These are phyloP conservation scores for Setaria italica DNA, from an alignment of 202 grass and related monocot genomes.

Conservation along the genomic window DNA sequence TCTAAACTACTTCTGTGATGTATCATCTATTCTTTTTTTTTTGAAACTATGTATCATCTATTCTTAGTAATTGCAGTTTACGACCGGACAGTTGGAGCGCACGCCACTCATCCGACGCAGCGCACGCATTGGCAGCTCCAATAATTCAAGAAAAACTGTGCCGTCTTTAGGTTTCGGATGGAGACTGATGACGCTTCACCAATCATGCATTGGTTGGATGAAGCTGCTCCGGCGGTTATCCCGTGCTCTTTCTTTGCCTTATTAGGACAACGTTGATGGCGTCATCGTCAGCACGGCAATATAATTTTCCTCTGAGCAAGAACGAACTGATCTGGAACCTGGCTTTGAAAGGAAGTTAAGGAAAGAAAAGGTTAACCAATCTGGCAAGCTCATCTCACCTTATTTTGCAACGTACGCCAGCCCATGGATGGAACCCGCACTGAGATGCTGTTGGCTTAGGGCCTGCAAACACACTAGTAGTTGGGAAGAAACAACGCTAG, in stretches of 20 bases:
- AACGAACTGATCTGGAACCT: not conserved
- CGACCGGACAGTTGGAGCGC: not conserved
- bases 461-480: not conserved
- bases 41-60: too few species aligned
- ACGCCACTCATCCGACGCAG: constrained; percentile 1
- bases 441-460: not conserved
- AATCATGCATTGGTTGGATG: not conserved
- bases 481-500: not conserved
- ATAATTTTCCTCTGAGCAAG: not conserved
- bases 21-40: not conserved
- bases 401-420: not conserved
- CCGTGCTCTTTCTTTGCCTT: not conserved
- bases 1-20: not conserved
- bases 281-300: not conserved
- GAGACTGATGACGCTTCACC: not conserved
- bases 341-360: not conserved
- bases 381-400: not conserved
- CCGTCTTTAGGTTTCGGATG: constrained; percentile 4
- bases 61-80: not conserved
- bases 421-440: not conserved
- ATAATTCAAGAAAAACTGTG: not conserved
- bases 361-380: not conserved
- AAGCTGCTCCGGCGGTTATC: not conserved
- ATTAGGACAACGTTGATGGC: not conserved
- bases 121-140: not conserved